Base-by-base conservation (phyloP, 1,139 yeast genomes). In the Sugiyamaella grinbergsii region DNA sequence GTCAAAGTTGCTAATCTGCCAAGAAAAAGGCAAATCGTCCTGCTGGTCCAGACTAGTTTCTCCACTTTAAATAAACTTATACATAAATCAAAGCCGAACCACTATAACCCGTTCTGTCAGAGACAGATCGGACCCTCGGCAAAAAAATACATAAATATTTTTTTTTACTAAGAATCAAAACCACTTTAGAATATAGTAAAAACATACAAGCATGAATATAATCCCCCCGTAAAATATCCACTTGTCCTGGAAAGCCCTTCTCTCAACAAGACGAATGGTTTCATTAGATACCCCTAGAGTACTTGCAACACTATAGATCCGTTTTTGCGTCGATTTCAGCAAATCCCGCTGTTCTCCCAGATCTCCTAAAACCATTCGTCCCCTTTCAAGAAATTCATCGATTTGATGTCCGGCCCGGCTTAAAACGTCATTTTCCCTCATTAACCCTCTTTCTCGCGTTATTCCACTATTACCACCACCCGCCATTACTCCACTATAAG, bases 371-470 rank as follows among this genome's bases (percentile, higher is more conserved):
- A 96, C 90, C 51, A 80, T 79, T 55, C 85, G 82, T 1, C 97
- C 98, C 82, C 89, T 85, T 63, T 88, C 97, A 49, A 93, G 70
- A 44, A 93, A 89, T 58, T 87, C 90, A 65, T 93, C 98, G 57
- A 93, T 71, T 64, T 88, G 96, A 52, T 82, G 83, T 29, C 86
- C 82, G 0, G 96, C 90, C 52, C 88, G 73, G 23, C 78, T 76
- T 51, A 93, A 73, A 6, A 85, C 77, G 50, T 79, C 78, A 34
- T 76, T 76, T 64, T 90, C 97, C 55, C 82, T 79, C 54, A 78
- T 73, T 50, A 88, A 70, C 0, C 95, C 95, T 52, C 86, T 85
- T 56, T 75, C 79, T 58, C 76, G 55, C 50, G 67, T 45, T 41
- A 67, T 58, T 19, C 57, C 54, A 15, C 42, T 38, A 10, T 22